Conservation (phyloP, 257 asterid genomes). For the Primulina huaijiensis region DNA sequence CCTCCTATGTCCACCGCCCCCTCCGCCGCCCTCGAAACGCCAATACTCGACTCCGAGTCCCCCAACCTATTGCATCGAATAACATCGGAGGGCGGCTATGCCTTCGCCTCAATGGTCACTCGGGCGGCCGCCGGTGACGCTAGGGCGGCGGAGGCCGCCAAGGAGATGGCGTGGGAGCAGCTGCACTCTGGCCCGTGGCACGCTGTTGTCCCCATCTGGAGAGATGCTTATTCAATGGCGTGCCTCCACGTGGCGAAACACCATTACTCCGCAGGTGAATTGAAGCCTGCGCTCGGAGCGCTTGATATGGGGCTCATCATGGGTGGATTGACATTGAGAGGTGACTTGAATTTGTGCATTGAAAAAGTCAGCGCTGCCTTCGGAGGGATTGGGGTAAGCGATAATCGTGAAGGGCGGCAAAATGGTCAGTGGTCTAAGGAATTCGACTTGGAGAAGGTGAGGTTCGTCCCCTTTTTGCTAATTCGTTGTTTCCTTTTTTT, state of each 20-base stretch:
- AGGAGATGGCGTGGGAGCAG: slow-evolving; percentile 98
- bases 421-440: slow-evolving; percentile 34
- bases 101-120: slow-evolving; percentile 62
- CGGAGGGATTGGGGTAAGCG: slow-evolving; percentile 26
- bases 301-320: slow-evolving; percentile 91
- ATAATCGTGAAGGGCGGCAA: slow-evolving; percentile 25
- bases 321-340: slow-evolving; percentile 75
- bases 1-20: slow-evolving; percentile 31
- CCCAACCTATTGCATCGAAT: slow-evolving; percentile 48
- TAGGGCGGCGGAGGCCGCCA: slow-evolving; percentile 90
- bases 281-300: slow-evolving; percentile 45
- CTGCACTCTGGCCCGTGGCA: slow-evolving; percentile 97
- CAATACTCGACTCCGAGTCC: slow-evolving; percentile 55
- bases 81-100: slow-evolving; percentile 80
- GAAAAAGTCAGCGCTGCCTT: slow-evolving; percentile 31
- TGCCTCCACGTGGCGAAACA: slow-evolving; percentile 74
- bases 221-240: slow-evolving; percentile 92
- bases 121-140: slow-evolving; percentile 74
- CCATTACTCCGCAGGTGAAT: slow-evolving; percentile 53
- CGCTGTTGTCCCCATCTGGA: slow-evolving; percentile 85
- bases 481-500: not conserved
- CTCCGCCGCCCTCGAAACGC: slow-evolving; percentile 53
- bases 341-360: slow-evolving; percentile 54
- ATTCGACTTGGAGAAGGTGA: slow-evolving; percentile 80
- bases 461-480: slow-evolving; percentile 49